Base-by-base conservation (phyloP, 192 early-diverging fungal species). In the Phlyctochytrium arcticum region DNA sequence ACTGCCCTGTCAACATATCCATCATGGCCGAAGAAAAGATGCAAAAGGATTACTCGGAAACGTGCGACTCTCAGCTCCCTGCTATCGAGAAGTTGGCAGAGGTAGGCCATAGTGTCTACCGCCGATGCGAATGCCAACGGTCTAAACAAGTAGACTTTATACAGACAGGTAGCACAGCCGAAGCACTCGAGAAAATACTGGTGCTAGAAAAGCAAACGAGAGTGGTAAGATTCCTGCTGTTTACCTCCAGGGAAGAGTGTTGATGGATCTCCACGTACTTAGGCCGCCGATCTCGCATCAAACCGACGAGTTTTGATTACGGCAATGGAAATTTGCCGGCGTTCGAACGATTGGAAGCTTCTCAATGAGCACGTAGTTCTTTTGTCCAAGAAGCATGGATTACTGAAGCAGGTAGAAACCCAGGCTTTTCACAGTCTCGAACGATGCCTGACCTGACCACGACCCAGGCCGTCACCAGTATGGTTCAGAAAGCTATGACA, bases 301-400 rank as follows among this genome's bases (percentile, higher is more conserved):
- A 96, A 94, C 46, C 83, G 89, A 27, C 83, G 92, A 58, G 85
- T 96, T 19, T 80, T 99, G 55, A 76, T 90, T 48, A 84, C 84
- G 9, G 88, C 92, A 48, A 84, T 96, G 15, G 78, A 84, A 31
- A 68, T 96, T 26, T 90, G 87, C 57, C 81, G 82, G 62, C 69
- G 86, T 29, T 83, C 87, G 2, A 62, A 78, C 15, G 90, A 96
- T 57, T 98, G 91, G 90, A 90, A 89, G 71, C 70, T 90, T 57
- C 80, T 99, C 67, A 92, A 95, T 72, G 94, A 99, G 63, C 78
- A 96, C 62, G 87, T 99, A 37, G 85, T 90, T 9, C 70, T 93
- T 24, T 77, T 99, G 55, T 89, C 93, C n/a, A 99, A 99, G 78
- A 96, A 96, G 70, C 91, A 96, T 78, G 97, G 92, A 21, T 88